phyloP scores from a whole-genome alignment of 2,329 filamentous ascomycete species.

The Pseudonectria foliicola region DNA sequence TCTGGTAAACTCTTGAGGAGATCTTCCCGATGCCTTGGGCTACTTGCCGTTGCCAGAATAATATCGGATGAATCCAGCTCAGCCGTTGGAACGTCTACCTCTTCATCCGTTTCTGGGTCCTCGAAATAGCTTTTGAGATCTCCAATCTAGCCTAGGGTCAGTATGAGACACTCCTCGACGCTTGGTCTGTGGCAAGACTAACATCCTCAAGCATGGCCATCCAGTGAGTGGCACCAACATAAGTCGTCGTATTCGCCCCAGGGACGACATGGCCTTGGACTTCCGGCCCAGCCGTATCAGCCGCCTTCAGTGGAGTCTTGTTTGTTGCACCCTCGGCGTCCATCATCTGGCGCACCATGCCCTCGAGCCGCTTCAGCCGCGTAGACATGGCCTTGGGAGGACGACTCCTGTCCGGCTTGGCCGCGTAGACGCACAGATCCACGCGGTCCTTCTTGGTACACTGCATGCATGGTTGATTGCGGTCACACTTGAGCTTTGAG shows the following conservation, averaged over 20 bases:
- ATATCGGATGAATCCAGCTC: slow-evolving; percentile 34
- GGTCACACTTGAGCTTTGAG: slow-evolving; percentile 53
- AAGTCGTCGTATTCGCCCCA: slow-evolving; percentile 38
- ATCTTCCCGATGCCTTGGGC: slow-evolving; percentile 36
- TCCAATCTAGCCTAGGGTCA: slow-evolving; percentile 40
- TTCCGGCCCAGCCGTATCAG: slow-evolving; percentile 15
- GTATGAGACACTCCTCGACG: slow-evolving; percentile 1
- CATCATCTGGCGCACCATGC: slow-evolving; percentile 51
- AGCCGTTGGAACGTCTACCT: slow-evolving; percentile 25
- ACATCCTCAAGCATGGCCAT: slow-evolving; percentile 56
- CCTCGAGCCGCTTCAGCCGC: slow-evolving; percentile 47
- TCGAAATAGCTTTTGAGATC: slow-evolving; percentile 53
- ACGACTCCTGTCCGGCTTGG: slow-evolving; percentile 33
- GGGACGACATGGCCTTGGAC: slow-evolving; percentile 36
- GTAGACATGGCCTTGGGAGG: slow-evolving; percentile 45
- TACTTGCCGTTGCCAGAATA: slow-evolving; percentile 33
- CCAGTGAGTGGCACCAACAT: slow-evolving; percentile 53
- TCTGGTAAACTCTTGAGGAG: slow-evolving; percentile 42
- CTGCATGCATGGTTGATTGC: slow-evolving; percentile 43
- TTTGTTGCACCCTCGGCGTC: slow-evolving; percentile 26
- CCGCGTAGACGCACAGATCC: slow-evolving; percentile 42
- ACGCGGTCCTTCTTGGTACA: slow-evolving; percentile 43
- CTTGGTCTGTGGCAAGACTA: slow-evolving; percentile 21
- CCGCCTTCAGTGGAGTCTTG: slow-evolving; percentile 2
- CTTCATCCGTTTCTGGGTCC: slow-evolving; percentile 33